Percentiles rank a stretch among this genome's conserved stretches.
phyloP scores from a whole-genome alignment of 305 asterid species.

The Ilex paraguariensis region DNA sequence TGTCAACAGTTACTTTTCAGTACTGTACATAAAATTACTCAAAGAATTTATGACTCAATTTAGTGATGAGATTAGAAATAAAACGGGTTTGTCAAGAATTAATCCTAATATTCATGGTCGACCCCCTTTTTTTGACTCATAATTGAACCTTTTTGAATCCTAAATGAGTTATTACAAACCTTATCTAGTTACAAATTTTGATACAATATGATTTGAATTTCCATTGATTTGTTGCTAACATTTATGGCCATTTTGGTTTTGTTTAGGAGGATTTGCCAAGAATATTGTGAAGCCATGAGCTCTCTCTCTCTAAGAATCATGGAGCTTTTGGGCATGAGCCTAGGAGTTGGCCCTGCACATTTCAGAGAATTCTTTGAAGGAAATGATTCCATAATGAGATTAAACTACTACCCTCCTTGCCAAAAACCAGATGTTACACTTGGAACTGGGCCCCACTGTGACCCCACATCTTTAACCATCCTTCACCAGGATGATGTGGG shows the following conservation, averaged over 20 bases:
- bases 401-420: constrained; percentile 74
- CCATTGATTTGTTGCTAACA: background rate
- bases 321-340: constrained; percentile 69
- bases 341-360: constrained; percentile 49
- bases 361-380: constrained; percentile 60
- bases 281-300: constrained; percentile 69
- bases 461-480: constrained; percentile 68
- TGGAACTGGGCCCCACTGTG: constrained; percentile 92
- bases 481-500: constrained; percentile 81
- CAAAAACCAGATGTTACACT: constrained; percentile 57
- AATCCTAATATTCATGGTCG: too few relatives aligned
- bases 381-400: constrained; percentile 79
- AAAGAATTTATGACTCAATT: too few relatives aligned
- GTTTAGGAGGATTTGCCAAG: constrained; percentile 46
- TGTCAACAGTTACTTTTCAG: too few relatives aligned
- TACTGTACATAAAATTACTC: too few relatives aligned
- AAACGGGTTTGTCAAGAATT: too few relatives aligned
- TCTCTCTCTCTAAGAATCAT: constrained; percentile 42
- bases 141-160: too few relatives aligned
- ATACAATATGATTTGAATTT: too few relatives aligned
- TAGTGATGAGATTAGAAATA: too few relatives aligned
- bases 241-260: background rate
- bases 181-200: too few relatives aligned
- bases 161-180: too few relatives aligned
- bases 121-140: too few relatives aligned